Evolutionary conservation across 2,329 filamentous ascomycete genomes (phyloP), one percentile per base, ranked within the genome.

Genomic region (Chrysosphaeria jannelii): DNA sequence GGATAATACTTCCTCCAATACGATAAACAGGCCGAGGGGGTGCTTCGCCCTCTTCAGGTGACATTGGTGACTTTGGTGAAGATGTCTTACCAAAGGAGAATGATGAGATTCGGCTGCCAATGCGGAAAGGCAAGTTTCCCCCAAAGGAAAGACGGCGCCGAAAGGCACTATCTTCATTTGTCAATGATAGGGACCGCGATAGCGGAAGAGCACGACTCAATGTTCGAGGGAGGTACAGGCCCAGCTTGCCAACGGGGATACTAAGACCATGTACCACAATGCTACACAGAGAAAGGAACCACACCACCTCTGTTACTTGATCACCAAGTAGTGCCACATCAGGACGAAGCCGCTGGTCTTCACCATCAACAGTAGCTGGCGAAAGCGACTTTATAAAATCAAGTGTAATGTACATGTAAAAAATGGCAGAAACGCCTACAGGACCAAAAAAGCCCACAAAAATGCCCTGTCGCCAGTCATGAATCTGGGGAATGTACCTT

Each of bases 371-470:
- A n/a, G n/a, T 18, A n/a, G 16, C 16, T 15, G 52, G 47, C 16
- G 74, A 52, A 11, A 62, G 36, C 2, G 28, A 44, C 14, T 40
- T 44, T 23, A 91, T 48, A 29, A 79, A 90, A 13, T 89, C 72
- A 2, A 72, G 42, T 19, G 59, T 67, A 29, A 90, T 51, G 36
- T 78, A 88, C 5, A 91, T 53, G 38, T 91, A 90, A 39, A 89
- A 91, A 11, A 90, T 58, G 1, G 76, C 79, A 10, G 72, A 91
- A 2, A 90, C 78, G 3, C 81, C 78, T 26, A 91, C 79, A 0
- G 79, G 79, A 0, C 79, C 79, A 32, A 91, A 91, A 47, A 89
- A 90, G 1, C 79, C 79, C 6, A 85, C 72, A 36, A 89, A 90
- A 0, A 72, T 45, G 2, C 76, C 76, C 33, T 89, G 76, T 4